Percentiles rank a stretch among this genome's conserved stretches.
Evolutionary conservation across 768 basidiomycete genomes (phyloP).

Genomic region (Epithele typhae): DNA sequence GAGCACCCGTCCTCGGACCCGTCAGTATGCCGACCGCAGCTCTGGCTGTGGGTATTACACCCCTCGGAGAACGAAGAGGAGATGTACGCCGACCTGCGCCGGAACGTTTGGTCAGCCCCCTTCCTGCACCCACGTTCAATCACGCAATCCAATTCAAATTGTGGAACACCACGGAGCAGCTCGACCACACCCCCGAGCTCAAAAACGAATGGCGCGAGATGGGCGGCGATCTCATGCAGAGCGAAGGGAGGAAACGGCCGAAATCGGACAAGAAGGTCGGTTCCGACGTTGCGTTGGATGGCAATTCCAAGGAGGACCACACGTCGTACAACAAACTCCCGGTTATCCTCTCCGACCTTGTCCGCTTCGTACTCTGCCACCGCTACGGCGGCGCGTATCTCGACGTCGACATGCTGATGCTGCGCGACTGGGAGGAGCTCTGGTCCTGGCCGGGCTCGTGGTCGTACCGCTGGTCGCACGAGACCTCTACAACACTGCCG

Average conservation of each 20-base stretch:
- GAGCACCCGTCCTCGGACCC: constrained; percentile 42
- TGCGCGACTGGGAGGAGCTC: constrained; percentile 98
- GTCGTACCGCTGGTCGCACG: constrained; percentile 94
- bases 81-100: constrained; percentile 78
- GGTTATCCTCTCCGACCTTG: constrained; percentile 95
- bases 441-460: constrained; percentile 97
- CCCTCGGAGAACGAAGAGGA: constrained; percentile 76
- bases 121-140: constrained; percentile 92
- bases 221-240: constrained; percentile 77
- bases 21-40: constrained; percentile 80
- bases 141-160: constrained; percentile 91
- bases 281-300: constrained; percentile 18
- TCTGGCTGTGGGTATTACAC: constrained; percentile 99
- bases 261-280: constrained; percentile 31
- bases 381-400: constrained; percentile 96
- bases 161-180: constrained; percentile 98
- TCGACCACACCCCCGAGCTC: constrained; percentile 87
- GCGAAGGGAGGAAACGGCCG: constrained; percentile 49
- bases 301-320: constrained; percentile 12
- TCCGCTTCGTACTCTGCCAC: constrained; percentile 94
- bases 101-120: constrained; percentile 91
- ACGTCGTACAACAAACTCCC: constrained; percentile 80
- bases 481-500: constrained; percentile 96
- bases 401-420: constrained; percentile 92
- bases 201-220: constrained; percentile 85